Evolutionary conservation across 2,329 filamentous ascomycete genomes (phyloP), one percentile per base, ranked within the genome.

Genomic region (Thielaviopsis populi): DNA sequence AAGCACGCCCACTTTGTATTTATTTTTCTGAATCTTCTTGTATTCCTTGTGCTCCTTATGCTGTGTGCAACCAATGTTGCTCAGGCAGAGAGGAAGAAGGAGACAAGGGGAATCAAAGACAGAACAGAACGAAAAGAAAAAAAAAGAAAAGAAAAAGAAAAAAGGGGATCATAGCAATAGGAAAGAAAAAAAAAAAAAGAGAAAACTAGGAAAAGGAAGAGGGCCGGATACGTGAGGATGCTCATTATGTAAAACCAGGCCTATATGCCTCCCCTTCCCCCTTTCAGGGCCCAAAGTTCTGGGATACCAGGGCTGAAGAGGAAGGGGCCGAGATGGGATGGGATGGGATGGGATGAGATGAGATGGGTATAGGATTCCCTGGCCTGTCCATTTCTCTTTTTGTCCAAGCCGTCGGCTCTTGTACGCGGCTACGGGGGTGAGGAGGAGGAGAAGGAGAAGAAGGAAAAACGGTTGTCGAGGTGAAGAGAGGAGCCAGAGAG

Each of bases 181-280:
- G 59, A 37, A 37, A 22, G n/a, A 53, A 41, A 37, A 19, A 13
- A 50, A 48, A 17, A 33, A 30, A 33, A 30, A 56, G 50, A 56
- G 50, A 56, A 56, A 56, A 56, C 27, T 56, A 13, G 24, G 22
- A 56, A n/a, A 56, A 30, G 50, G 24, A 56, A 56, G 50, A 56
- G 24, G 24, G 24, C 24, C 50, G 33, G 50, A 6, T 33, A 8
- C 8, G 24, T 50, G 8, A 27, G 17, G 50, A 56, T 24, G 50
- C 30, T 56, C 24, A 56, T 37, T 56, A 56, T 56, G 50, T 56
- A 56, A 56, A 56, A 56, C n/a, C 50, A 56, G 50, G 50, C 27
- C 4, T 37, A 56, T 56, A 56, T 30, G 27, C 6, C 24, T 56
- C 27, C 50, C 24, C 50, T n/a, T n/a, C 27, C 50, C 50, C 50